Conservation (phyloP, 345 rosid genomes). For the Murraya koenigii region DNA sequence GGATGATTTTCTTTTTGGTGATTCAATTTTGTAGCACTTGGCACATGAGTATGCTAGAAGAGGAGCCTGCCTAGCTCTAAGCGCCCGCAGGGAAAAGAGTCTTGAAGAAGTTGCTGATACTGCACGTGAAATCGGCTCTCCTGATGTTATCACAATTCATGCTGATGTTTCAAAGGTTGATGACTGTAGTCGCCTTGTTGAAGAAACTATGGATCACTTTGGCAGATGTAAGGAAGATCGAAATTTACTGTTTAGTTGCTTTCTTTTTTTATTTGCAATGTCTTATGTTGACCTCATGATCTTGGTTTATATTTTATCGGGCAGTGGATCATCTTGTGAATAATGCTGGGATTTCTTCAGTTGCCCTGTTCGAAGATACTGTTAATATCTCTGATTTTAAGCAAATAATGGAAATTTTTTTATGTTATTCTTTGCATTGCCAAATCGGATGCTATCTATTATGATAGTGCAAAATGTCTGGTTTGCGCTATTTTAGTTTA, state of each 20-base stretch:
- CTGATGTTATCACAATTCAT: conserved; percentile 39
- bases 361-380: conserved; percentile 44
- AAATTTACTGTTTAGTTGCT: neutral
- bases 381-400: conserved; percentile 29
- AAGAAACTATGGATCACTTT: conserved; percentile 42
- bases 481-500: neutral
- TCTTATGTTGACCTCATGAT: neutral
- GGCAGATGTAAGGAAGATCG: conserved; percentile 49
- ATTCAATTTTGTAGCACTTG: conserved; percentile 36
- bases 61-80: conserved; percentile 54
- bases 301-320: neutral
- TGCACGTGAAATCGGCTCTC: conserved; percentile 49
- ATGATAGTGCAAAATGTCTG: neutral
- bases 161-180: conserved; percentile 51
- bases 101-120: conserved; percentile 45
- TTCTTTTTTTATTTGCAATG: neutral
- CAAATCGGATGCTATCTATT: neutral
- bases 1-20: neutral
- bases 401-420: conserved; percentile 31
- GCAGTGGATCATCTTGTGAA: conserved; percentile 55
- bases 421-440: too few relatives aligned
- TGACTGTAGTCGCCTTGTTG: conserved; percentile 45
- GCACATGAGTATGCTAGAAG: conserved; percentile 55
- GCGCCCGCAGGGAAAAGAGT: conserved; percentile 39
- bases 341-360: conserved; percentile 38